phyloP scores from a whole-genome alignment of 768 basidiomycete genomes.

The Naganishia vaughanmartiniae region DNA sequence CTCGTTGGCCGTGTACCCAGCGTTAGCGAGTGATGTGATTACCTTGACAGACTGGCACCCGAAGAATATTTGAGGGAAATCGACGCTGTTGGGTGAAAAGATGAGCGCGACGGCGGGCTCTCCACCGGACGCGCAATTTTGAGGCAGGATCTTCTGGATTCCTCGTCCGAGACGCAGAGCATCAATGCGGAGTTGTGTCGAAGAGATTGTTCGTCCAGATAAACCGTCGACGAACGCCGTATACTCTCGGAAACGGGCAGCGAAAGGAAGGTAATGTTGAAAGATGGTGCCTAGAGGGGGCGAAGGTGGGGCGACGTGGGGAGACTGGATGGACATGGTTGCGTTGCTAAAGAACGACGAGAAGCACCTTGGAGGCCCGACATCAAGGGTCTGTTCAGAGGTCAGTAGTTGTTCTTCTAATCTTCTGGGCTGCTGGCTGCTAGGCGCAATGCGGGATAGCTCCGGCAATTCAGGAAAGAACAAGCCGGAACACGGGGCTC shows the following conservation, averaged over 20 bases:
- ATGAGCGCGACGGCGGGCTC: constrained; percentile 63
- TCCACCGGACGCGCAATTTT: constrained; percentile 34
- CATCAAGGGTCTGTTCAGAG: too few species aligned
- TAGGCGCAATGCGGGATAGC: too few species aligned
- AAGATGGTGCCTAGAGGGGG: constrained; percentile 9
- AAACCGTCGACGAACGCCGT: constrained; percentile 68
- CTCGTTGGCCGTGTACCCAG: constrained; percentile 66
- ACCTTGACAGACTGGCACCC: constrained; percentile 62
- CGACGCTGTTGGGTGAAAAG: constrained; percentile 64
- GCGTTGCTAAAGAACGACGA: neutral
- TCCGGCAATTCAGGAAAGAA: neutral
- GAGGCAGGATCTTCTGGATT: constrained; percentile 53
- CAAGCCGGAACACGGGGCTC: constrained; percentile 2
- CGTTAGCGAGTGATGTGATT: constrained; percentile 70
- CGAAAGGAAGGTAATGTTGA: constrained; percentile 6
- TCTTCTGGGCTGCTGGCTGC: too few species aligned
- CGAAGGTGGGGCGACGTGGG: neutral
- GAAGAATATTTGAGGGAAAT: constrained; percentile 58
- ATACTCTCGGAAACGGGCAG: constrained; percentile 1
- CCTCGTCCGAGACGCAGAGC: constrained; percentile 64
- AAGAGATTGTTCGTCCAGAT: constrained; percentile 61
- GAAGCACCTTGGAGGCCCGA: neutral
- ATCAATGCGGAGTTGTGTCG: constrained; percentile 59
- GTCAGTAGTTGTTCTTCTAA: too few species aligned
- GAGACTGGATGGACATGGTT: constrained; percentile 6